Base-by-base conservation (phyloP, 139 green algal species). In the Chlamydomonas schloesseri region DNA sequence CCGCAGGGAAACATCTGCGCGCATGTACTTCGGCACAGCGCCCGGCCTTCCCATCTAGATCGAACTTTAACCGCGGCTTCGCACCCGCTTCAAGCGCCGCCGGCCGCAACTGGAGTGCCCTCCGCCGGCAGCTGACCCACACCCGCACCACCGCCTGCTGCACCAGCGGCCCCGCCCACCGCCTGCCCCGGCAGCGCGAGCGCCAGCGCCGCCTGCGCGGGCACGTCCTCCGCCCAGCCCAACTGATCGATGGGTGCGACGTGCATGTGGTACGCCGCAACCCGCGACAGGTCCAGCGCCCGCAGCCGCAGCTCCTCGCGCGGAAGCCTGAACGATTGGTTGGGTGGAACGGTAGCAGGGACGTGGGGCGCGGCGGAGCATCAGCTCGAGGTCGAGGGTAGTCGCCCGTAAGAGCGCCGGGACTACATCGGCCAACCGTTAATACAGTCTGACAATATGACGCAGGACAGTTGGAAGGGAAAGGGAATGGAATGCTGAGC, bases 191-290 rank as follows among this genome's bases (percentile, higher is more conserved):
- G 13, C 33, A 34, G 65, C 64, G n/a, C 42, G 46, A n/a, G 46
- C 31, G 50, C 67, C 65, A 57, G 5, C 28, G 67, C 42, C 8
- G 42, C 79, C 79, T 85, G 60, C 64, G 26, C 69, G 26, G 69
- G 34, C 69, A 87, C 67, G 55, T 89, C 76, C 84, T 89, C 75
- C 42, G 47, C 57, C 84, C 84, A 89, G 26, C 84, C 81, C 76
- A 91, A 83, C 76, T 87, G 18, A 42, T 75, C 53, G 36, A 58
- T 6, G 0, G 89, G 89, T 29, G 86, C 82, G 1, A 77, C 57
- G 71, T 90, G 86, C 36, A 83, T 79, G 72, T 92, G 89, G 72
- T 89, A 92, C 15, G 86, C 89, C 26, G 71, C 23, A 15, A 75
- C 70, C 2, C 33, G 55, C 20, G 24, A 29, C 3, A 60, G 50